A percentile compares a stretch with the other conserved stretches of the same genome.
phyloP scores from a whole-genome alignment of 1,284 basidiomycete genomes.

The Polyporus tsugae region DNA sequence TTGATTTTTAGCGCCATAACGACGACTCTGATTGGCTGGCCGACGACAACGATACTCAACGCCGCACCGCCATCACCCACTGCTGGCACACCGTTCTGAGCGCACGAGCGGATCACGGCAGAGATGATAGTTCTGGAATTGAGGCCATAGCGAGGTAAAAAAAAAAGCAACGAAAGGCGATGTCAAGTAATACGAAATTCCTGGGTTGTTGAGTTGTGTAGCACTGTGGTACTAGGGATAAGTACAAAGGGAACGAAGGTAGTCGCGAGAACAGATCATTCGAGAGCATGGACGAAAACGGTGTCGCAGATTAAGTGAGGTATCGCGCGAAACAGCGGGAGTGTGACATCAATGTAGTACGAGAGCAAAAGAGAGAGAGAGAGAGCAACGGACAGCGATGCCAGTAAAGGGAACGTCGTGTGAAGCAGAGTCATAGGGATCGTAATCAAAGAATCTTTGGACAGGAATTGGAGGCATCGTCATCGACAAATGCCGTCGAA shows the following conservation, averaged over 20 bases:
- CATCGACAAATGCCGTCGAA: background rate
- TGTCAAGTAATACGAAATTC: no score
- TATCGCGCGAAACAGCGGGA: background rate
- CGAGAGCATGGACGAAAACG: background rate
- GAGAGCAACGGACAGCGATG: background rate
- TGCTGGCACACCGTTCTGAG: no score
- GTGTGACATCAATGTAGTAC: background rate
- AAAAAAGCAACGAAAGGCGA: no score
- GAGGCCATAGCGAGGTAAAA: no score
- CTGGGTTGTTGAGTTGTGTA: no score
- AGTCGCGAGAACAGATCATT: background rate
- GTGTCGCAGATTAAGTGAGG: background rate
- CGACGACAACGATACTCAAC: background rate
- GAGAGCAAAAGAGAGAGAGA: background rate
- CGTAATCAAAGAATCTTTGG: no score
- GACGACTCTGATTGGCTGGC: background rate
- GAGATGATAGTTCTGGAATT: background rate
- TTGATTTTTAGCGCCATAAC: background rate
- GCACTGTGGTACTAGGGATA: background rate
- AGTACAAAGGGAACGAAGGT: background rate
- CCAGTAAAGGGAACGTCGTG: no score
- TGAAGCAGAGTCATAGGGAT: no score
- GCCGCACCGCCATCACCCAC: constrained; percentile 1
- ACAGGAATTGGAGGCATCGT: background rate
- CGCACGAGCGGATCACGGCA: no score